Percentiles rank a stretch among this genome's conserved stretches.
phyloP scores from a whole-genome alignment of 2,329 filamentous ascomycete genomes.

The Onygenales sp. region DNA sequence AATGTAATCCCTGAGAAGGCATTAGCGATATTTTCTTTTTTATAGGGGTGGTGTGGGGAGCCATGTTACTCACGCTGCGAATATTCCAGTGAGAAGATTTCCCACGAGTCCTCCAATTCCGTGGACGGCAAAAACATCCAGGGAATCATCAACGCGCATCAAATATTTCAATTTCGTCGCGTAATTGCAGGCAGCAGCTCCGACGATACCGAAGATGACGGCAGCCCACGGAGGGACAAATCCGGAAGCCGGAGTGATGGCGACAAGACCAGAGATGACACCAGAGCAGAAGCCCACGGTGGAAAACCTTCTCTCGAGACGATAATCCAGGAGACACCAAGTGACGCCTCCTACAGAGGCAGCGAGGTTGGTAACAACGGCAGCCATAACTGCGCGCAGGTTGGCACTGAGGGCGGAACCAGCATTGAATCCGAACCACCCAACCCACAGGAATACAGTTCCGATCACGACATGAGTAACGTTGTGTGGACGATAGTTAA shows the following conservation, averaged over 20 bases:
- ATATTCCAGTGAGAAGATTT: conserved; percentile 71
- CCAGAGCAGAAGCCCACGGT: conserved; percentile 90
- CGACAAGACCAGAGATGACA: conserved; percentile 76
- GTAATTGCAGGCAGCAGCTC: conserved; percentile 73
- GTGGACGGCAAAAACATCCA: conserved; percentile 84
- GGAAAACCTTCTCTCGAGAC: conserved; percentile 83
- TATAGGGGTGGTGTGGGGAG: background rate
- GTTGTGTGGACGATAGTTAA: conserved; percentile 89
- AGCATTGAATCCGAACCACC: conserved; percentile 93
- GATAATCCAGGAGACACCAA: conserved; percentile 83
- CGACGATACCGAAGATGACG: conserved; percentile 66
- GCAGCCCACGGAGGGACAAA: conserved; percentile 80
- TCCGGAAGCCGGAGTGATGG: conserved; percentile 80
- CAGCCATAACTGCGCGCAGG: conserved; percentile 76
- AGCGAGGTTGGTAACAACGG: conserved; percentile 74
- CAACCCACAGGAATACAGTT: conserved; percentile 89
- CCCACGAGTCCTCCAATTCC: conserved; percentile 68
- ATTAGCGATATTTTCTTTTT: background rate
- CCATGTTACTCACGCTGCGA: conserved; percentile 53
- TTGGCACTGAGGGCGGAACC: conserved; percentile 75
- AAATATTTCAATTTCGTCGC: conserved; percentile 86
- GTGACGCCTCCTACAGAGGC: conserved; percentile 78
- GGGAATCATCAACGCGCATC: conserved; percentile 68
- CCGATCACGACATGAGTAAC: conserved; percentile 87
- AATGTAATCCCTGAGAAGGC: conserved; percentile 56